Evolutionary conservation across 2,329 filamentous ascomycete species (phyloP).

Genomic region (Xylaria polymorpha): DNA sequence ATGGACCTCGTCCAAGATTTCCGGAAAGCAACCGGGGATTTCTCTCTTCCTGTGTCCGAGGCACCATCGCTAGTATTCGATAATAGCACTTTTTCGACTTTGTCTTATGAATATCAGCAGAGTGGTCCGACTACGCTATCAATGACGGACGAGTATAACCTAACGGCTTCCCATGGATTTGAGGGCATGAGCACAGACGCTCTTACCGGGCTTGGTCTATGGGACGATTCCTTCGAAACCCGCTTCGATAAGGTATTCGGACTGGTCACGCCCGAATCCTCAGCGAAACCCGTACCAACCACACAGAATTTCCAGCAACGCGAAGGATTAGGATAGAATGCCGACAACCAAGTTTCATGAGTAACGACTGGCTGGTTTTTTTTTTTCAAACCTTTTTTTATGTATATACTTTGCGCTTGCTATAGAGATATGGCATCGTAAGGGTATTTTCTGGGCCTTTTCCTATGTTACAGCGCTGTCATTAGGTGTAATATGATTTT

Average conservation of each 20-base stretch:
- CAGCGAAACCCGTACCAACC: background rate
- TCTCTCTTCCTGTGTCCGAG: background rate
- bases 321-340: conserved; percentile 20
- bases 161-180: background rate
- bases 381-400: background rate
- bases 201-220: background rate
- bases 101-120: background rate
- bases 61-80: conserved; percentile 3
- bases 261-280: background rate
- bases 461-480: background rate
- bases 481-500: background rate
- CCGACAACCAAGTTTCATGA: background rate
- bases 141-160: background rate
- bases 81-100: background rate
- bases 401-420: background rate
- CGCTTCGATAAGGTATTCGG: conserved; percentile 6
- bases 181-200: background rate
- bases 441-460: background rate
- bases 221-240: background rate
- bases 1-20: background rate
- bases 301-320: background rate
- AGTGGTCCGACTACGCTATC: background rate
- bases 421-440: background rate
- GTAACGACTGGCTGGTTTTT: background rate
- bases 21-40: background rate